Percentiles rank a stretch among this genome's conserved stretches.
phyloP scores from a whole-genome alignment of 352 stramenopile genomes.

The Blastocystis sp. region DNA sequence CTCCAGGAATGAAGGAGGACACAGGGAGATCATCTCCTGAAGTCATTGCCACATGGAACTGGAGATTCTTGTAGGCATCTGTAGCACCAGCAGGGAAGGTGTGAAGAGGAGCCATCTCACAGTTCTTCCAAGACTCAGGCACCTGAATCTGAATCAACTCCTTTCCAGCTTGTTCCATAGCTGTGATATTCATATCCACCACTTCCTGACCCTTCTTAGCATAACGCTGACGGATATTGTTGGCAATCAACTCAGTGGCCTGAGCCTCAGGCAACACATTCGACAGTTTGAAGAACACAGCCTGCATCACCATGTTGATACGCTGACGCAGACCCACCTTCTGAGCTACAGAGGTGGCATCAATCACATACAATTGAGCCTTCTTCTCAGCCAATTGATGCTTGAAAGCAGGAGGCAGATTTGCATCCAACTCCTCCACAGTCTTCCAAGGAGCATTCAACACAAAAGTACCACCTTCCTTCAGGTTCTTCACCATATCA shows the following conservation, averaged over 20 bases:
- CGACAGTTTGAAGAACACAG: no score
- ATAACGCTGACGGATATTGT: no score
- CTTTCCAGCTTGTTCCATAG: conserved; percentile 31
- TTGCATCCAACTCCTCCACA: no score
- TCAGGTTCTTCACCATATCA: conserved; percentile 69
- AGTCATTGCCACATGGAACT: conserved; percentile 66
- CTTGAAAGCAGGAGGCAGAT: no score
- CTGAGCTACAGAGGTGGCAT: conserved; percentile 67
- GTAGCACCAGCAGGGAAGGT: conserved; percentile 68
- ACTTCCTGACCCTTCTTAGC: neutral
- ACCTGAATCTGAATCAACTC: neutral
- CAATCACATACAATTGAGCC: conserved; percentile 69
- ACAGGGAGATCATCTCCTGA: conserved; percentile 69
- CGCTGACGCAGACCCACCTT: conserved; percentile 67
- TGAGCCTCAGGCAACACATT: no score
- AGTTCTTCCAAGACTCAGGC: neutral
- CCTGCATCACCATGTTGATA: conserved; percentile 70
- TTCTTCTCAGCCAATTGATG: no score
- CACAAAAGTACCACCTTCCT: conserved; percentile 63
- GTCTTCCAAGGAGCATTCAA: conserved; percentile 58
- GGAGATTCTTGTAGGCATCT: conserved; percentile 68
- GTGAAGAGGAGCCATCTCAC: conserved; percentile 65
- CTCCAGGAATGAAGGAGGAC: conserved; percentile 68
- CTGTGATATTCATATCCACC: conserved; percentile 26
- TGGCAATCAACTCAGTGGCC: no score